Evolutionary conservation across 2,329 filamentous ascomycete species (phyloP).

Genomic region (Boeremia lycopersici): DNA sequence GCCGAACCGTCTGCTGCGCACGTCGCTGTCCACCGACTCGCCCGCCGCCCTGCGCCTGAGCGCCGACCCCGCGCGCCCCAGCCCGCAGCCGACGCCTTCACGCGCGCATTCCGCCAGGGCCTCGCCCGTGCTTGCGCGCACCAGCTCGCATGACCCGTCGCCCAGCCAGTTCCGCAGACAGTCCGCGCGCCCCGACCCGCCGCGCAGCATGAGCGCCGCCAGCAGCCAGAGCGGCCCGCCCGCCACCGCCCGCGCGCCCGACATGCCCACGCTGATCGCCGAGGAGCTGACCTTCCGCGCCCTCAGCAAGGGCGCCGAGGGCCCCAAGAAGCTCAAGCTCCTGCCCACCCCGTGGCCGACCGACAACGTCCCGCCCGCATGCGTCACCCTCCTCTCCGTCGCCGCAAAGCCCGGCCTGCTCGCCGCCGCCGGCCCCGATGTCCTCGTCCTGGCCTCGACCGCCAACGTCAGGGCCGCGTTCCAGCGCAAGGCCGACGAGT

Average conservation of each 20-base stretch:
- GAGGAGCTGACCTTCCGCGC: slow-evolving; percentile 86
- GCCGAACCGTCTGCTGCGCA: slow-evolving; percentile 3
- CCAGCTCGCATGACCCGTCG: slow-evolving; percentile 36
- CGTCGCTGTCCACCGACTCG: slow-evolving; percentile 10
- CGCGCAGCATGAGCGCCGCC: slow-evolving; percentile 66
- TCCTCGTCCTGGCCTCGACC: slow-evolving; percentile 76
- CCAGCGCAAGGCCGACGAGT: slow-evolving; percentile 57
- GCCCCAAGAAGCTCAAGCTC: slow-evolving; percentile 80
- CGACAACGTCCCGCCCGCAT: slow-evolving; percentile 72
- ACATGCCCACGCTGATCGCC: slow-evolving; percentile 79
- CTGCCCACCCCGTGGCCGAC: slow-evolving; percentile 78
- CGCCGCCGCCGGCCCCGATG: slow-evolving; percentile 84
- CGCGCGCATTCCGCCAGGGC: slow-evolving; percentile 21
- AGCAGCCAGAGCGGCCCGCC: slow-evolving; percentile 58
- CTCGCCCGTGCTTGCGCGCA: slow-evolving; percentile 22
- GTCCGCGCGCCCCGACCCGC: slow-evolving; percentile 33
- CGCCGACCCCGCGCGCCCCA: slow-evolving; percentile 33
- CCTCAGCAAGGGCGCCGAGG: slow-evolving; percentile 59
- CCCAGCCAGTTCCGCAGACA: slow-evolving; percentile 27
- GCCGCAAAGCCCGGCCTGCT: slow-evolving; percentile 80
- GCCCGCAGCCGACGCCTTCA: slow-evolving; percentile 25
- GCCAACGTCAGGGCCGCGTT: slow-evolving; percentile 80
- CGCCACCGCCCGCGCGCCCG: slow-evolving; percentile 61
- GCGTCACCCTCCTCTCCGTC: slow-evolving; percentile 82
- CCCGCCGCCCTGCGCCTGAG: slow-evolving; percentile 18